phyloP scores from a whole-genome alignment of 169 alveolate genomes.

The Cyclospora cayetanensis region DNA sequence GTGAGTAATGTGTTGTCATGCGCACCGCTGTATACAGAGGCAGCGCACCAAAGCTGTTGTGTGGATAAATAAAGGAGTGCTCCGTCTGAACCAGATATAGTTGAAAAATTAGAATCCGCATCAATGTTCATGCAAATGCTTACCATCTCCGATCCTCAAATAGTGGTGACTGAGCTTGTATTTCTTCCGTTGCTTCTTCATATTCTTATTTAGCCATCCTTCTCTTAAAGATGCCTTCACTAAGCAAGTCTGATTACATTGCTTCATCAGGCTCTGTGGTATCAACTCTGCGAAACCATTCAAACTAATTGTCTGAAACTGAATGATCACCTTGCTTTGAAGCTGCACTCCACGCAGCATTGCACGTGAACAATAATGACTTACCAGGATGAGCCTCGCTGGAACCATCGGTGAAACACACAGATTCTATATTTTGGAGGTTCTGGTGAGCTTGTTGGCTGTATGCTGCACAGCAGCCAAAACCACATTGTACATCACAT shows the following conservation, averaged over 20 bases:
- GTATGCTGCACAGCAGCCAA: no score
- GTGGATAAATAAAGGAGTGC: background rate
- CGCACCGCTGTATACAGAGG: slow-evolving; percentile 40
- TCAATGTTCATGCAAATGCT: background rate
- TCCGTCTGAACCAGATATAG: background rate
- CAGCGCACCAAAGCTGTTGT: background rate
- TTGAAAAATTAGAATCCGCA: background rate
- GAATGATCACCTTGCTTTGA: no score
- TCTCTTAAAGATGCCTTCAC: slow-evolving; percentile 30
- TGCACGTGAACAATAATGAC: no score
- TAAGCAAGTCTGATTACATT: background rate
- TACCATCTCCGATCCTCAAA: slow-evolving; percentile 34
- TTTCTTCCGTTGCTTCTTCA: background rate
- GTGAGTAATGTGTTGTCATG: background rate
- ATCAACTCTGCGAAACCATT: slow-evolving; percentile 13
- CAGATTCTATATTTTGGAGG: no score
- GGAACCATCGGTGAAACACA: no score
- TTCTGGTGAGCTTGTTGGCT: no score
- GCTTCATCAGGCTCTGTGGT: background rate
- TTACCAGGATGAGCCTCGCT: no score
- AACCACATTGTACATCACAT: no score
- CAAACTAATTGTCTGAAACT: no score
- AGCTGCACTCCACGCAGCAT: no score
- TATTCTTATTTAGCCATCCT: slow-evolving; percentile 11
- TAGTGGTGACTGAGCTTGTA: background rate